These are phyloP conservation scores for Trichoderma sp. DNA, from an alignment of 2,329 filamentous ascomycete species.

Conservation along the genomic window DNA sequence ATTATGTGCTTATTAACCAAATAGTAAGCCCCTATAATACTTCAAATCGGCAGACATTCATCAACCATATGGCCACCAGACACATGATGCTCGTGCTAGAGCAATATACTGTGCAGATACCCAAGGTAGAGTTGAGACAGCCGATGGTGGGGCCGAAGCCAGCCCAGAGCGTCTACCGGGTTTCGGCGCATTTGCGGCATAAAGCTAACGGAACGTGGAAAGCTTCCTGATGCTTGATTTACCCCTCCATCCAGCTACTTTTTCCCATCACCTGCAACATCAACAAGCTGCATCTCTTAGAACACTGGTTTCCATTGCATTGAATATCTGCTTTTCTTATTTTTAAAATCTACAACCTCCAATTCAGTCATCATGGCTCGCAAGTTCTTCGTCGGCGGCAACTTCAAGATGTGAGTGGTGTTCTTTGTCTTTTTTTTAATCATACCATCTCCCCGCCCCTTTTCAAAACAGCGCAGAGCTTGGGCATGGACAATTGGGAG, in stretches of 20 bases:
- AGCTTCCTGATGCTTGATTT: not conserved
- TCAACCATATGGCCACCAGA: not conserved
- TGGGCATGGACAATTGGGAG: not conserved
- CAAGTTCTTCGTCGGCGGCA: slow-evolving; percentile 96
- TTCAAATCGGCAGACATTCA: not conserved
- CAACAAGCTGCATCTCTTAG: not conserved
- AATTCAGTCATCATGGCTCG: slow-evolving; percentile 71
- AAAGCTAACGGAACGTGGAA: not conserved
- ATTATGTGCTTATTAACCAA: not conserved
- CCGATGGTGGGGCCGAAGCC: slow-evolving; percentile 5
- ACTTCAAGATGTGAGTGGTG: slow-evolving; percentile 92
- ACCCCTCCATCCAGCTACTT: slow-evolving; percentile 10
- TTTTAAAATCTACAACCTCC: not conserved
- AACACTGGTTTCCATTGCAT: not conserved
- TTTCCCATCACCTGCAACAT: not conserved
- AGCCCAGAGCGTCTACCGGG: not conserved
- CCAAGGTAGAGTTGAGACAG: not conserved
- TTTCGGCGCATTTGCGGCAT: slow-evolving; percentile 14
- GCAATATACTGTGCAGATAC: too few relatives aligned
- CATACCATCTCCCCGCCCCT: slow-evolving; percentile 25
- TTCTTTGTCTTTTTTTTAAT: slow-evolving; percentile 15
- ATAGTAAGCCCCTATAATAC: not conserved
- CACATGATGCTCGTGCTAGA: not conserved
- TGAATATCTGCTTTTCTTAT: not conserved
- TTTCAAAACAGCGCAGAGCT: slow-evolving; percentile 31